These are phyloP conservation scores for Globisporangium radiosum DNA, from an alignment of 352 stramenopile genomes.

Conservation along the genomic window DNA sequence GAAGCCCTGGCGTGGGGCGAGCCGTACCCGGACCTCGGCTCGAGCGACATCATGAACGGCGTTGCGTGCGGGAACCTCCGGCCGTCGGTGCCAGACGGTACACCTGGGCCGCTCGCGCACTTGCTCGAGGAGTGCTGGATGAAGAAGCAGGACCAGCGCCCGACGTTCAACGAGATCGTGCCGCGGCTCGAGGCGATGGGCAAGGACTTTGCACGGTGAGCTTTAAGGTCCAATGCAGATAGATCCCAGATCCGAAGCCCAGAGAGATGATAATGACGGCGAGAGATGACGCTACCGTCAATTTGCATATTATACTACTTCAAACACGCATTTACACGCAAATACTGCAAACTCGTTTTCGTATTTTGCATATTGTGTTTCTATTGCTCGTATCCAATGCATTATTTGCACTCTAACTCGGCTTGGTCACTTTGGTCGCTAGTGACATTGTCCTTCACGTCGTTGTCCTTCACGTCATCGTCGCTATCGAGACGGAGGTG, in stretches of 20 bases:
- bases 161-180: constrained; percentile 79
- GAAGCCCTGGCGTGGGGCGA: constrained; percentile 74
- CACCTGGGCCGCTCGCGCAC: constrained; percentile 36
- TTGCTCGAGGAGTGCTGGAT: constrained; percentile 80
- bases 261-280: too few species aligned
- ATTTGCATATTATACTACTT: too few species aligned
- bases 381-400: too few species aligned
- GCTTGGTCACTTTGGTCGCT: neutral
- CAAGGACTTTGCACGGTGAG: constrained; percentile 50
- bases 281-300: too few species aligned
- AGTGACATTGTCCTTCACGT: too few species aligned
- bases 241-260: too few species aligned
- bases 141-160: constrained; percentile 76
- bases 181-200: constrained; percentile 72
- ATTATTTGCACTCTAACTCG: too few species aligned
- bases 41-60: constrained; percentile 84
- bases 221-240: too few species aligned
- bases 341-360: too few species aligned
- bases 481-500: constrained; percentile 19
- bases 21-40: constrained; percentile 71
- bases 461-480: neutral
- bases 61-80: constrained; percentile 69
- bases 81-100: constrained; percentile 66
- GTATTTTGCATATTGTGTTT: too few species aligned
- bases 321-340: too few species aligned